Conservation (phyloP, 2,329 filamentous ascomycete species). For the Aspergillus nomiae region DNA sequence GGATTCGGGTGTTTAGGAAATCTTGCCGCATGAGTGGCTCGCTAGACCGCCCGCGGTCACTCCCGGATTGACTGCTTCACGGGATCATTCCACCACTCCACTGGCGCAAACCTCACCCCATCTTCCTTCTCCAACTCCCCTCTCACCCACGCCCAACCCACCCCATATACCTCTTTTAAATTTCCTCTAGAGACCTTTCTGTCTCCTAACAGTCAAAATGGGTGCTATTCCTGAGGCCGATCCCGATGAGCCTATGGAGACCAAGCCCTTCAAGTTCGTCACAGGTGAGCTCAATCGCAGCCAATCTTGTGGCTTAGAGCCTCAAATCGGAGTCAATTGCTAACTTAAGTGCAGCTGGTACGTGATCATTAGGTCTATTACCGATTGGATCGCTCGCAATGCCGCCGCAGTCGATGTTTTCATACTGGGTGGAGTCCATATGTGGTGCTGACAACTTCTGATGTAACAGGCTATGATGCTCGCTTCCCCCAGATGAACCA, state of each 20-base stretch:
- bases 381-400: conserved; percentile 15
- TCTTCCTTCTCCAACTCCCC: conserved; percentile 27
- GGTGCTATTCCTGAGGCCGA: conserved; percentile 68
- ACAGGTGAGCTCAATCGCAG: conserved; percentile 70
- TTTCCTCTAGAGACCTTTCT: conserved; percentile 18
- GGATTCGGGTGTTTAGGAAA: conserved; percentile 40
- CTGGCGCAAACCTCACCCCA: conserved; percentile 33
- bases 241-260: conserved; percentile 75
- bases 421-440: conserved; percentile 13
- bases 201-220: conserved; percentile 65
- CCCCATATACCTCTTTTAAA: conserved; percentile 5
- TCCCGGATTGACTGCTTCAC: conserved; percentile 40
- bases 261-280: conserved; percentile 99
- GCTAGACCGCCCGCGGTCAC: conserved; percentile 42
- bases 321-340: conserved; percentile 37
- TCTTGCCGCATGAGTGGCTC: conserved; percentile 38
- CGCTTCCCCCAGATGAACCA: conserved; percentile 96
- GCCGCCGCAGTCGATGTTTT: conserved; percentile 11
- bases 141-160: conserved; percentile 21
- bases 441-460: conserved; percentile 34
- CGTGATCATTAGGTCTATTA: conserved; percentile 27
- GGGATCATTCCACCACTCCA: conserved; percentile 29
- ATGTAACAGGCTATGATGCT: conserved; percentile 83
- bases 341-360: conserved; percentile 53
- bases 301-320: conserved; percentile 24